Conservation (phyloP, 805 yeast species). For the Zygotorulaspora danielsina region DNA sequence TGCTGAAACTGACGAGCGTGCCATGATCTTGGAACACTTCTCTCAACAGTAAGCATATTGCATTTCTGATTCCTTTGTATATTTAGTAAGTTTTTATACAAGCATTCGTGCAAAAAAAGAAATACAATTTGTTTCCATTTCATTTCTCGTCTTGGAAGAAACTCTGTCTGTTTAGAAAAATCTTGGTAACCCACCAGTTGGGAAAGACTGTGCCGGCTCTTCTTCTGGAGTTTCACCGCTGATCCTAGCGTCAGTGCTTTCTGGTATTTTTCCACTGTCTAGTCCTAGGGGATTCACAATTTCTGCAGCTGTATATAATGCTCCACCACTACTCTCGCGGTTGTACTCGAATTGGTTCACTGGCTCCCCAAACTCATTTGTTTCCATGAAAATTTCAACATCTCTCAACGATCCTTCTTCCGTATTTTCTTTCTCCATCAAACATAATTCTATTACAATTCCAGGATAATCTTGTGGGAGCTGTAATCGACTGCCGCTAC, state of each 20-base stretch:
- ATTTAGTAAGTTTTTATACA: constrained; percentile 6
- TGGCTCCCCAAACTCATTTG: constrained; percentile 12
- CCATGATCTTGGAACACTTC: constrained; percentile 92
- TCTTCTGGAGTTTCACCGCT: not conserved
- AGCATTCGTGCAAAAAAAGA: not conserved
- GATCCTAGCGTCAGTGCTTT: too few relatives aligned
- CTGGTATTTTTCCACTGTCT: not conserved
- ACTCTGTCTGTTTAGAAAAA: too few relatives aligned
- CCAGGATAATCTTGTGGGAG: constrained; percentile 40
- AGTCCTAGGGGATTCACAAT: not conserved
- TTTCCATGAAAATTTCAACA: constrained; percentile 27
- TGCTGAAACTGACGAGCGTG: constrained; percentile 97
- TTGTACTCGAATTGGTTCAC: too few relatives aligned
- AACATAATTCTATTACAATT: constrained; percentile 39
- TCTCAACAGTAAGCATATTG: constrained; percentile 65
- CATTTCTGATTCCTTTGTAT: constrained; percentile 5
- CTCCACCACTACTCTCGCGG: not conserved
- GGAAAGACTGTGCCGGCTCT: not conserved
- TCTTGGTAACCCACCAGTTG: not conserved
- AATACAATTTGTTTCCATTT: constrained; percentile 6
- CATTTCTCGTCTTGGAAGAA: too few relatives aligned
- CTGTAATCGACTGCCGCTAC: constrained; percentile 12
- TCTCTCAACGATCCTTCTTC: constrained; percentile 26
- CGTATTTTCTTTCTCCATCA: constrained; percentile 34
- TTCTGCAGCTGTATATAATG: too few relatives aligned